Conservation (phyloP, 1,284 basidiomycete genomes). For the Pseudozyma sp. region DNA sequence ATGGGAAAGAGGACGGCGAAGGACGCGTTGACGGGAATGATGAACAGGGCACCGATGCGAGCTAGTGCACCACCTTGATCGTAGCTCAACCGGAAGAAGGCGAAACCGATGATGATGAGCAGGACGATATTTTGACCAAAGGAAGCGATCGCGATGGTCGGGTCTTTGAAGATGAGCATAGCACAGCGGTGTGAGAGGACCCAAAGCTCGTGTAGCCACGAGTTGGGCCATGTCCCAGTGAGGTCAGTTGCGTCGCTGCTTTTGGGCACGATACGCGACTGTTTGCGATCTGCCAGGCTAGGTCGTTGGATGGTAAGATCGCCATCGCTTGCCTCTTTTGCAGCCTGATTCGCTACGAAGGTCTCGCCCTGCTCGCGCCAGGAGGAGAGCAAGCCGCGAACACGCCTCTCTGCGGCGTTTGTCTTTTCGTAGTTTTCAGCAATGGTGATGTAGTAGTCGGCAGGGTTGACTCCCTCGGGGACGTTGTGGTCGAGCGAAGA, state of each 20-base stretch:
- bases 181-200: constrained; percentile 45
- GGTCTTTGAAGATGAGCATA: constrained; percentile 50
- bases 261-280: constrained; percentile 29
- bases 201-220: constrained; percentile 46
- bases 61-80: constrained; percentile 51
- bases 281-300: constrained; percentile 3
- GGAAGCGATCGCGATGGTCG: constrained; percentile 42
- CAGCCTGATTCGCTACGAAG: constrained; percentile 10
- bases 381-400: constrained; percentile 32
- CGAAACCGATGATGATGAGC: constrained; percentile 53
- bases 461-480: constrained; percentile 50
- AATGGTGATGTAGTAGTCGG: constrained; percentile 49
- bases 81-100: constrained; percentile 46
- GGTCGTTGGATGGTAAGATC: not conserved
- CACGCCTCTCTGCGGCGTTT: constrained; percentile 45
- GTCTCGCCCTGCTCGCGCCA: constrained; percentile 36
- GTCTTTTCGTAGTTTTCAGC: constrained; percentile 54
- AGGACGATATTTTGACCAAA: constrained; percentile 43
- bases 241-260: constrained; percentile 19
- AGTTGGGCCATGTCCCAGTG: constrained; percentile 44
- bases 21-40: constrained; percentile 49
- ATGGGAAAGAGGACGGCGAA: constrained; percentile 52
- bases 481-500: constrained; percentile 23
- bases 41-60: constrained; percentile 52
- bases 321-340: not conserved